Conservation (phyloP, 805 yeast genomes). For the Candida jianshihensis region DNA sequence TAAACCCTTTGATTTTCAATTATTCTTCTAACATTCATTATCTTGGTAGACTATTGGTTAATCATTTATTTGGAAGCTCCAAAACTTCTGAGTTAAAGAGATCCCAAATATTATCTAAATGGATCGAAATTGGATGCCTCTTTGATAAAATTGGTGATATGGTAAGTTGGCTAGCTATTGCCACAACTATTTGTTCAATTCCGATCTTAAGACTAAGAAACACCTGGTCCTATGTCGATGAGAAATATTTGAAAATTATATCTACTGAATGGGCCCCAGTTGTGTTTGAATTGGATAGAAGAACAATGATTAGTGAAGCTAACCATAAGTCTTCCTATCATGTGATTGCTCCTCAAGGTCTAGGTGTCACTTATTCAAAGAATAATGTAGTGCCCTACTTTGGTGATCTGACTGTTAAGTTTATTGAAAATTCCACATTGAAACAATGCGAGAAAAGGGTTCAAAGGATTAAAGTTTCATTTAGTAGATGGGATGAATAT, state of each 20-base stretch:
- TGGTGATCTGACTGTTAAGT: conserved; percentile 67
- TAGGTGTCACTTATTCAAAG: conserved; percentile 71
- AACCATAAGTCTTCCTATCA: conserved; percentile 56
- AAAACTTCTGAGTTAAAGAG: conserved; percentile 34
- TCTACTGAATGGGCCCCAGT: conserved; percentile 90
- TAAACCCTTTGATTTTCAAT: conserved; percentile 76
- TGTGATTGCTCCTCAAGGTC: conserved; percentile 81
- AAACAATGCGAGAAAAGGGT: conserved; percentile 58
- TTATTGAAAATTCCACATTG: conserved; percentile 30
- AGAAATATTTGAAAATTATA: conserved; percentile 49
- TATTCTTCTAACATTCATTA: conserved; percentile 64
- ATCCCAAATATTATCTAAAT: conserved; percentile 63
- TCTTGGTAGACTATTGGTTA: conserved; percentile 60
- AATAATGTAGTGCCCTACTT: conserved; percentile 81
- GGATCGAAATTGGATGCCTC: conserved; percentile 79
- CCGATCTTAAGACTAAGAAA: conserved; percentile 69
- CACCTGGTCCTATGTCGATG: conserved; percentile 70
- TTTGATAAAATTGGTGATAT: conserved; percentile 82
- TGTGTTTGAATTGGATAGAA: conserved; percentile 77
- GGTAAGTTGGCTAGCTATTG: conserved; percentile 91
- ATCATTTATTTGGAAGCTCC: conserved; percentile 58
- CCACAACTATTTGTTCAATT: conserved; percentile 73
- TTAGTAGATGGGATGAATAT: conserved; percentile 79
- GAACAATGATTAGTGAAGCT: conserved; percentile 53
- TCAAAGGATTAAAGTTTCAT: conserved; percentile 61